phyloP scores from a whole-genome alignment of 805 yeast species.

The Lipomyces mesembrius region DNA sequence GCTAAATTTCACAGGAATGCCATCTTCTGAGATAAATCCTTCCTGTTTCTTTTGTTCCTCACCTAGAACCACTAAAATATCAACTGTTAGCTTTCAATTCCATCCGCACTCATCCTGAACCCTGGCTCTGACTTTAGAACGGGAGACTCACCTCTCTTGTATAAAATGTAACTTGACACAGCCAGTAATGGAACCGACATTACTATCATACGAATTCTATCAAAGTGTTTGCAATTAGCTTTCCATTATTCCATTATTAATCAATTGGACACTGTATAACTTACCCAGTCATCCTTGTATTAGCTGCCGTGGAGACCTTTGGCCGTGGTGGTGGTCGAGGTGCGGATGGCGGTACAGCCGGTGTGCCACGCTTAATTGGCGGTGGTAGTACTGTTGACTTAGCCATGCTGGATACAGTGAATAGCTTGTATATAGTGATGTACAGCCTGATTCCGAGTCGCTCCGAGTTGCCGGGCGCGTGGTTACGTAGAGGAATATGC shows the following conservation, averaged over 20 bases:
- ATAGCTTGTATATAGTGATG: background rate
- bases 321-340: background rate
- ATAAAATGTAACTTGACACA: conserved; percentile 24
- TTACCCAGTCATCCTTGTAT: conserved; percentile 1
- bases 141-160: conserved; percentile 28
- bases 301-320: background rate
- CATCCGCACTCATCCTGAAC: background rate
- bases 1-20: conserved; percentile 17
- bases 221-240: conserved; percentile 3
- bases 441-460: background rate
- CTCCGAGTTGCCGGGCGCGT: background rate
- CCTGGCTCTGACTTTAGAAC: background rate
- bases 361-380: conserved; percentile 6
- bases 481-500: too few relatives aligned
- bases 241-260: conserved; percentile 8
- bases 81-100: background rate
- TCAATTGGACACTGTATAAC: conserved; percentile 3
- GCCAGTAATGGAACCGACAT: conserved; percentile 34
- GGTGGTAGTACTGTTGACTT: conserved; percentile 2
- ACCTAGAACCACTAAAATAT: conserved; percentile 26
- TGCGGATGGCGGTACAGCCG: conserved; percentile 20
- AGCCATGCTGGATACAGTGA: background rate
- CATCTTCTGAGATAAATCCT: conserved; percentile 31
- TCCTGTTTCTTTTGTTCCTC: conserved; percentile 29
- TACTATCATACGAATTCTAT: conserved; percentile 25